These are phyloP conservation scores for Alnus rubra DNA, from an alignment of 306 rosid genomes.

Conservation along the genomic window DNA sequence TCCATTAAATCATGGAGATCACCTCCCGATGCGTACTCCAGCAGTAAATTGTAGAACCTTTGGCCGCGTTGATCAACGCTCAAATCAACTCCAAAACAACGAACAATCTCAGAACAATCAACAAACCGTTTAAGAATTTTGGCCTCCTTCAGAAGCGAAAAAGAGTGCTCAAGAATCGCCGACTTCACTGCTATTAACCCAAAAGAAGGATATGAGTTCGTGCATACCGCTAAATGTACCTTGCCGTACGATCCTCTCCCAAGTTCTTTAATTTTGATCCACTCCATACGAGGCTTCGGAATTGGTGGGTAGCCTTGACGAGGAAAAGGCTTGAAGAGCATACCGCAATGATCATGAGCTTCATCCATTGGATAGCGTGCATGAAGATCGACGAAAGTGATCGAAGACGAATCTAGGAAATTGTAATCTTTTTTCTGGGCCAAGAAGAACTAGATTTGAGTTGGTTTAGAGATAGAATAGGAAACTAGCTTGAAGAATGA, in stretches of 20 bases:
- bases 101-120: neutral
- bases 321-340: too few species aligned
- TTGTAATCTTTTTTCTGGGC: too few species aligned
- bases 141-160: neutral
- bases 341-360: too few species aligned
- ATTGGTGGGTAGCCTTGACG: too few species aligned
- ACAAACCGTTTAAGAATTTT: neutral
- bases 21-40: neutral
- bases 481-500: too few species aligned
- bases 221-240: neutral
- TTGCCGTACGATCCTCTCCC: neutral
- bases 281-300: neutral
- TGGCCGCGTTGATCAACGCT: neutral
- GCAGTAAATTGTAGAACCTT: neutral
- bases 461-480: too few species aligned
- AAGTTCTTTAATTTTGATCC: neutral
- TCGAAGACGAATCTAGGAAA: too few species aligned
- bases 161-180: neutral
- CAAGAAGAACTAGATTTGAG: too few species aligned
- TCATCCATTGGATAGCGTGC: too few species aligned
- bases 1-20: neutral
- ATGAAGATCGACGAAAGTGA: too few species aligned
- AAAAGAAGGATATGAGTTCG: neutral
- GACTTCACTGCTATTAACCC: neutral
- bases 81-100: neutral